Evolutionary conservation across 1,139 yeast species (phyloP).

Genomic region (Hansenula sp.): DNA sequence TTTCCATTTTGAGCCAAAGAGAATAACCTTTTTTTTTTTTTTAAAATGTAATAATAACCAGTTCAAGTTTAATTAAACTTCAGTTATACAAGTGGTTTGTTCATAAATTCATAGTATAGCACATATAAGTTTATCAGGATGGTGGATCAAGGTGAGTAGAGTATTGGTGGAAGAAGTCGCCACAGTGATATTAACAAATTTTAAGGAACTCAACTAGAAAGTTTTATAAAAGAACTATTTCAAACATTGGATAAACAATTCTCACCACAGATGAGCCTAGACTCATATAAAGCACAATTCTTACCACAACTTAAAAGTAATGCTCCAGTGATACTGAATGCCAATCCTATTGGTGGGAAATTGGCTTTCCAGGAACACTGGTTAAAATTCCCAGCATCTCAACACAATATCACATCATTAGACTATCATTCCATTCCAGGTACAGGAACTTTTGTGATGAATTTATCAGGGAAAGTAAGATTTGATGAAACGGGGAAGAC

Average conservation of each 20-base stretch:
- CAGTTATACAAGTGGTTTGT: too few species aligned
- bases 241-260: conserved; percentile 32
- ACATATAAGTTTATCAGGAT: conserved; percentile 2
- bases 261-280: conserved; percentile 34
- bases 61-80: too few species aligned
- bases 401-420: conserved; percentile 56
- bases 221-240: conserved; percentile 23
- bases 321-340: conserved; percentile 55
- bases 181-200: neutral
- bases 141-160: conserved; percentile 16
- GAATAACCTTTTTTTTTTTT: too few species aligned
- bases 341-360: conserved; percentile 59
- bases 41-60: too few species aligned
- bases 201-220: conserved; percentile 19
- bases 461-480: conserved; percentile 59
- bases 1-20: too few species aligned
- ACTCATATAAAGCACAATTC: conserved; percentile 40
- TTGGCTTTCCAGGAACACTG: conserved; percentile 61
- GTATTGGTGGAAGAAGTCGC: neutral
- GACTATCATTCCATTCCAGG: conserved; percentile 76
- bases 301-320: conserved; percentile 42
- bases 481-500: conserved; percentile 72
- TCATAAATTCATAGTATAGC: too few species aligned
- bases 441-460: conserved; percentile 48
- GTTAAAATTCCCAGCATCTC: conserved; percentile 56